Conservation (phyloP, 2,329 filamentous ascomycete genomes). For the Endoconidiophora laricicola region DNA sequence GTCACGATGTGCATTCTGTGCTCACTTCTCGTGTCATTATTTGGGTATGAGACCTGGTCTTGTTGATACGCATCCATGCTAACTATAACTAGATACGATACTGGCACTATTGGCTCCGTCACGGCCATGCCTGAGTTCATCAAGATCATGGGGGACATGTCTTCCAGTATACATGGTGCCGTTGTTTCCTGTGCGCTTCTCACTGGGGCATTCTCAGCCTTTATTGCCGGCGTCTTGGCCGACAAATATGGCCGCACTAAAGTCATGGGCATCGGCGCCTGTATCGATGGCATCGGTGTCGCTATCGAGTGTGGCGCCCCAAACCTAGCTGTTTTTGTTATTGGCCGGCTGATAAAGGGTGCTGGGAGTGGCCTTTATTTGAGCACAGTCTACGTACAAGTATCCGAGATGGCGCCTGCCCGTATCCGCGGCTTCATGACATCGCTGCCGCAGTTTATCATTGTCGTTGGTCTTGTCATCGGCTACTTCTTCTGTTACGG, state of each 20-base stretch:
- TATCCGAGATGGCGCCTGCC: constrained; percentile 42
- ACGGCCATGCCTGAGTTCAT: constrained; percentile 39
- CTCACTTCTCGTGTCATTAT: constrained; percentile 20
- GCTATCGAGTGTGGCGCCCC: constrained; percentile 23
- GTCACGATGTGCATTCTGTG: constrained; percentile 18
- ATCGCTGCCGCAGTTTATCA: constrained; percentile 36
- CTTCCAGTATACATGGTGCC: constrained; percentile 38
- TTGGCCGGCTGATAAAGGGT: constrained; percentile 37
- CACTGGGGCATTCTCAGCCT: constrained; percentile 40
- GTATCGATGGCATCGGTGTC: constrained; percentile 36
- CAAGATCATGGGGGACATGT: constrained; percentile 32
- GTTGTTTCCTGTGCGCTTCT: constrained; percentile 44
- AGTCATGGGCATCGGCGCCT: constrained; percentile 34
- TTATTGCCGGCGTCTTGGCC: constrained; percentile 38
- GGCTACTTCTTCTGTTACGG: constrained; percentile 48
- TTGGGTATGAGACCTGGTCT: constrained; percentile 16
- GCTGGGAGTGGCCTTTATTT: constrained; percentile 41
- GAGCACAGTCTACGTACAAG: constrained; percentile 33
- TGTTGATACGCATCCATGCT: background rate
- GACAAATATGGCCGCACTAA: constrained; percentile 35
- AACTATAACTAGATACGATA: constrained; percentile 17
- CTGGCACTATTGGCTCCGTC: constrained; percentile 41
- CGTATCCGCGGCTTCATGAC: constrained; percentile 33
- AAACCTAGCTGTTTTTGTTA: constrained; percentile 33
- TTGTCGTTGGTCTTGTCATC: constrained; percentile 31